phyloP scores from a whole-genome alignment of 805 yeast species.

The Yamadazyma tumulicola region DNA sequence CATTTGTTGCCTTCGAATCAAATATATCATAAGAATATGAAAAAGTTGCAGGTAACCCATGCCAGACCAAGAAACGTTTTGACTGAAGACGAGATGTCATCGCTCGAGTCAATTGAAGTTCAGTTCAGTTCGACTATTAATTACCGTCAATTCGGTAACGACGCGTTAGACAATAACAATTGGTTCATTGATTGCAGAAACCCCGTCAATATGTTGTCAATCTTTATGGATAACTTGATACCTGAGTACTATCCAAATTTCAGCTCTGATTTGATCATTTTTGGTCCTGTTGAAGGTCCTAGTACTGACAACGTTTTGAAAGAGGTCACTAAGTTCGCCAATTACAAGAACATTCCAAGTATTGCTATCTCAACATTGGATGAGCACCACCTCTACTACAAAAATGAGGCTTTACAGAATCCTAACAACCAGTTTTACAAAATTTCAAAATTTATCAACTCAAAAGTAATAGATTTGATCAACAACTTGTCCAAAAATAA shows the following conservation, averaged over 20 bases:
- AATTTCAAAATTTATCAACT: slow-evolving; percentile 24
- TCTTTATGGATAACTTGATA: slow-evolving; percentile 24
- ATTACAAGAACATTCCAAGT: slow-evolving; percentile 14
- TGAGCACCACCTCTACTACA: slow-evolving; percentile 27
- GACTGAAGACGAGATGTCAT: slow-evolving; percentile 9
- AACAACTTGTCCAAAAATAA: slow-evolving; percentile 8
- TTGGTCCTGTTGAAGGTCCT: slow-evolving; percentile 34
- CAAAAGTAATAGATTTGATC: slow-evolving; percentile 19
- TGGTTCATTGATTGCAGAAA: slow-evolving; percentile 33
- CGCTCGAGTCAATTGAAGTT: slow-evolving; percentile 5
- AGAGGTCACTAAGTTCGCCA: slow-evolving; percentile 7
- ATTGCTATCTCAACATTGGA: slow-evolving; percentile 25
- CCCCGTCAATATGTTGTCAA: slow-evolving; percentile 21
- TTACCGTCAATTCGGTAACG: slow-evolving; percentile 34
- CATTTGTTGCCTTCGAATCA: slow-evolving; percentile 31
- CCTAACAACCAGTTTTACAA: slow-evolving; percentile 20
- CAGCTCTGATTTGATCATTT: slow-evolving; percentile 27
- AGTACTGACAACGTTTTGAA: slow-evolving; percentile 1
- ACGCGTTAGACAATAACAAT: slow-evolving; percentile 25
- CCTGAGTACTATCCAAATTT: slow-evolving; percentile 23
- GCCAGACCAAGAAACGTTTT: slow-evolving; percentile 6
- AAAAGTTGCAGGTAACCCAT: slow-evolving; percentile 4
- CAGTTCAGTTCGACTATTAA: too few relatives aligned
- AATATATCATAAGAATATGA: slow-evolving; percentile 20
- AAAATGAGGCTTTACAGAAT: slow-evolving; percentile 22